Base-by-base conservation (phyloP, 768 basidiomycete genomes). In the Tubosaeta sp. region DNA sequence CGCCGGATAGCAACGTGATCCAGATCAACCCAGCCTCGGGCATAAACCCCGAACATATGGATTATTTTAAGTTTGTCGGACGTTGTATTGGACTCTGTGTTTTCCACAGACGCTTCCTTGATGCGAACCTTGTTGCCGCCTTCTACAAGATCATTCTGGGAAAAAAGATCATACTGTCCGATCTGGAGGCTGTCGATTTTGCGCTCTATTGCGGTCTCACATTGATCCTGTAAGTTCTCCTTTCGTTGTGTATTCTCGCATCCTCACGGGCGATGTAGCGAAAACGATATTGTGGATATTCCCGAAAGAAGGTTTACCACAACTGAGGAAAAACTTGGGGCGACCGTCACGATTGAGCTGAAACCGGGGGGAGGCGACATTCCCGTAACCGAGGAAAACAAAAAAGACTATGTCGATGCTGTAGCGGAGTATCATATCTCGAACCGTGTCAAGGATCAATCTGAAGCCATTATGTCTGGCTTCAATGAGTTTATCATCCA, bases 101-200 rank as follows among this genome's bases (percentile, higher is more conserved):
- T 67, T 98, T 98, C 84, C 96, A 98, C 68, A 86, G 96, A 49
- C 90, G 96, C 10, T 99, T 99, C 86, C 74, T 99, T 57, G 96
- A 99, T 59, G 94, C 94, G 30, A 97, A 98, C 78, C 98, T 99
- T 70, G 96, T 98, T 59, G 93, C 95, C 66, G 90, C 90, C 62
- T 96, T 99, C 79, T 98, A 99, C 82, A 99, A 98, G 78, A 97
- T 97, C 94, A 94, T 98, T 53, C 67, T 98, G 63, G 91, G 90
- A 78, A 98, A 98, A 78, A 96, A 97, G 73, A 94, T 98, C 27
- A 87, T 87, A 0, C 71, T 98, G 34, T 81, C 87, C 6, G 96
- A 99, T 71, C 73, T 99, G 60, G 95, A 98, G 76, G 90, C 88
- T 66, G 95, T 99, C 19, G 96, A 99, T 71, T 91, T 84, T 1